These are phyloP conservation scores for Dorcoceras hygrometricum DNA, from an alignment of 257 asterid species.

Conservation along the genomic window DNA sequence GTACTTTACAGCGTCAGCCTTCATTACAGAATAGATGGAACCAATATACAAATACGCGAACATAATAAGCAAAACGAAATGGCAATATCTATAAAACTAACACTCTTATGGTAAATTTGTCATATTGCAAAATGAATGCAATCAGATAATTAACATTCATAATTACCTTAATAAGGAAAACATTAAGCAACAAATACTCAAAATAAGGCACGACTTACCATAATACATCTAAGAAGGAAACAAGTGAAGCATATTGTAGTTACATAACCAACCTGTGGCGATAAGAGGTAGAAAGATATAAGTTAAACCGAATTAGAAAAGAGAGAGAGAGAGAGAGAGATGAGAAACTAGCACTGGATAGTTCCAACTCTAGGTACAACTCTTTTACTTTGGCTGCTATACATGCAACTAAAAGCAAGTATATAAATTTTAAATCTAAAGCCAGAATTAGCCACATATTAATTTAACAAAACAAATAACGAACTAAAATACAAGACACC, in stretches of 20 bases:
- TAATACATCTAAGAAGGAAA: conserved; percentile 81
- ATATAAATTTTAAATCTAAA: too few relatives aligned
- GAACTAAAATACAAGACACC: neutral
- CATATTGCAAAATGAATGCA: conserved; percentile 17
- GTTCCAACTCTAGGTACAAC: neutral
- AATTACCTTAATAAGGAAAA: conserved; percentile 1
- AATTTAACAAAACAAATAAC: too few relatives aligned
- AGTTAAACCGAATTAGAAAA: conserved; percentile 1
- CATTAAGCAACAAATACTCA: neutral
- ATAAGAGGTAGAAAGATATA: conserved; percentile 17
- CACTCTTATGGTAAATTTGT: conserved; percentile 5
- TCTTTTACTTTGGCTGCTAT: neutral
- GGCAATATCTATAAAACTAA: neutral
- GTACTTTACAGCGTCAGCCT: neutral
- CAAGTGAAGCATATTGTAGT: conserved; percentile 90
- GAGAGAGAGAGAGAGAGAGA: too few relatives aligned
- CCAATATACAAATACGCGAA: neutral
- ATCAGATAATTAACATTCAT: conserved; percentile 15
- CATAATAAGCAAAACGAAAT: neutral
- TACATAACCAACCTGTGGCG: conserved; percentile 93
- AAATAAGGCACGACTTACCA: conserved; percentile 60
- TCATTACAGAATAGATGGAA: neutral
- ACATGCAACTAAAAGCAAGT: neutral
- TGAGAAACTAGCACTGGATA: neutral
- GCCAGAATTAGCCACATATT: neutral